Base-by-base conservation (phyloP, 176 grass and related monocot genomes). In the Oryza glaberrima region DNA sequence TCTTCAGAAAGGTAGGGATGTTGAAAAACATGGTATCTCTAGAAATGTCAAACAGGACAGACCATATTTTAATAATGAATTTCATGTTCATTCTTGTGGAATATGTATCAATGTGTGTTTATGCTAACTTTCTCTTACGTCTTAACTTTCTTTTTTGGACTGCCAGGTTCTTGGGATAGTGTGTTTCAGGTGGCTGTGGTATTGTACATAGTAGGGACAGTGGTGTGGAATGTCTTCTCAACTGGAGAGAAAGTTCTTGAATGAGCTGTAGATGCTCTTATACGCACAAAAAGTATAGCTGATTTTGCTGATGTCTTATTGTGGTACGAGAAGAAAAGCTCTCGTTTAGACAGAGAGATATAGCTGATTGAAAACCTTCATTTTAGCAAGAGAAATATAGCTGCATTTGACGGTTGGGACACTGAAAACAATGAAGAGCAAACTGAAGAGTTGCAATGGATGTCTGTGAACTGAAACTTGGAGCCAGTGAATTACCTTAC, bases 201-300 rank as follows among this genome's bases (percentile, higher is more conserved):
- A 66, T 65, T 98, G 26, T 98, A 98, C 81, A 80, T 98, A 73
- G 60, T 95, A 78, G 96, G 95, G 61, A 92, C 96, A 41, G 77
- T 95, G 77, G 93, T 98, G 63, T 98, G 96, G 96, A 95, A 98
- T 80, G 77, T 94, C 69, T 98, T 98, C 73, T 85, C 96, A 25
- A 95, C 93, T 43, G 96, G 96, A 23, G 93, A 98, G 83, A 95
- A 81, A 88, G 36, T 95, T 88, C 66, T 98, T 19, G 96, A 98
- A 84, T 98, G 81, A 93, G 43, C 46, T 47, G 10, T 17, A 38
- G 22, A 68, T 56, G 69, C 4, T 77, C 67, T 28, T 67, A 83
- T 30, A 44, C 43, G 12, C 77, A 65, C 0, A 10, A 76, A 86
- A 60, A 83, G 0, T 45, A 1, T 58, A 83, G 49, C 68, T 66